Evolutionary conservation across 2,329 filamentous ascomycete species (phyloP), one percentile per base, ranked within the genome.

Genomic region (Tolypocladium nubicola): DNA sequence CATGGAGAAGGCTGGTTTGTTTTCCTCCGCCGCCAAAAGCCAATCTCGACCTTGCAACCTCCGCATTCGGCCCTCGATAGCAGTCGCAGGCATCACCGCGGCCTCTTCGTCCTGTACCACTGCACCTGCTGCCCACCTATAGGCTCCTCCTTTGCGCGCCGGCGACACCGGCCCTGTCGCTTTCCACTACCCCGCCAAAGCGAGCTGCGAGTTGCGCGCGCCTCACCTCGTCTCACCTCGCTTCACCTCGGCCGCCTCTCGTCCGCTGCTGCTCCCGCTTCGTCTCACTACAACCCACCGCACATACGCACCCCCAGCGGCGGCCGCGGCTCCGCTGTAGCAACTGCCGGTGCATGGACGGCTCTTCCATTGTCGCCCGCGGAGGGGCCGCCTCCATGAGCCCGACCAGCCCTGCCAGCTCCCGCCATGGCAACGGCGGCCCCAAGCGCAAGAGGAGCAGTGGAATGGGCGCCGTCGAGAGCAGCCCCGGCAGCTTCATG

Each of bases 381-480:
- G 71, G 73, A 69, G 76, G 75, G 69, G 75, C 74, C 61, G 72
- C 77, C 56, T 74, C 77, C 55, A 75, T 76, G 67, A 82, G 79
- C 67, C 80, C 80, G 67, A 81, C 78, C 62, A 82, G 79, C 68
- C 80, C 80, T 59, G 71, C 78, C 65, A 81, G 78, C 68, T 73
- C 76, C 62, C 78, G 79, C 62, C 76, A 77, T 64, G 77, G 73
- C 61, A 77, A 75, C 61, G 76, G 74, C 61, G 67, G 62, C 57
- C 66, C 74, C 61, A 86, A 86, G 75, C 76, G 84, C 67, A 87
- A 87, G 77, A 69, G 74, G 57, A 77, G 81, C 63, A 84, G 77
- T 64, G 77, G 72, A 55, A 70, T 80, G 60, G 76, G 65, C 39
- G 68, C 70, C 33, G 72, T 81, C 60, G 83, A 85, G 58, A 86